Evolutionary conservation across 2,329 filamentous ascomycete species (phyloP).

Genomic region (Lecanicillium sp.): DNA sequence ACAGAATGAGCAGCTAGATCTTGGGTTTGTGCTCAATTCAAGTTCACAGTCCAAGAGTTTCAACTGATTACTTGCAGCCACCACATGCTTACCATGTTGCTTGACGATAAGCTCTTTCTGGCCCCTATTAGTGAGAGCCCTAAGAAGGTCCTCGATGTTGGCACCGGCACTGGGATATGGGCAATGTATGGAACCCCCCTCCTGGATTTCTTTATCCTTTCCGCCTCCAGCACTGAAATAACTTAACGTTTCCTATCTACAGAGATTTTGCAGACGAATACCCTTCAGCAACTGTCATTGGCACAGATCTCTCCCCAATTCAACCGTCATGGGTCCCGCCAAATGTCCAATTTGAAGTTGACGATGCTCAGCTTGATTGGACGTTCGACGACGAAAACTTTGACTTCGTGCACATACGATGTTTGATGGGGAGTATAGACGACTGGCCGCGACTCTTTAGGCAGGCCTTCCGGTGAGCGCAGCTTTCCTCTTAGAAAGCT

Average conservation of each 20-base stretch:
- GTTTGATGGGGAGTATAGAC: constrained; percentile 27
- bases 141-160: constrained; percentile 7
- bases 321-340: constrained; percentile 32
- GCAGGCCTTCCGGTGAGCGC: constrained; percentile 16
- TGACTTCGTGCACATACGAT: constrained; percentile 23
- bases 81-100: constrained; percentile 16
- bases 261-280: constrained; percentile 21
- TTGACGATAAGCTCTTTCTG: constrained; percentile 13
- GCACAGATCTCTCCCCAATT: constrained; percentile 31
- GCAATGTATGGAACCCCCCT: no score
- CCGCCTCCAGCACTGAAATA: constrained; percentile 1
- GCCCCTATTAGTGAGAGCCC: constrained; percentile 3
- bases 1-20: constrained; percentile 17
- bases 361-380: constrained; percentile 26
- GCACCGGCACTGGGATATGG: constrained; percentile 29
- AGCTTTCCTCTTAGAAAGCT: no score
- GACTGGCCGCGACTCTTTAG: constrained; percentile 14
- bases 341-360: constrained; percentile 30
- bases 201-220: not conserved
- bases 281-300: constrained; percentile 28
- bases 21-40: no score
- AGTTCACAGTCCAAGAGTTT: no score
- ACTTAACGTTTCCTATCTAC: no score
- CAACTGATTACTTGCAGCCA: no score
- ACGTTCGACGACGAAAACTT: constrained; percentile 13